Conservation (phyloP, 768 basidiomycete genomes). For the Amanita jacksonii region DNA sequence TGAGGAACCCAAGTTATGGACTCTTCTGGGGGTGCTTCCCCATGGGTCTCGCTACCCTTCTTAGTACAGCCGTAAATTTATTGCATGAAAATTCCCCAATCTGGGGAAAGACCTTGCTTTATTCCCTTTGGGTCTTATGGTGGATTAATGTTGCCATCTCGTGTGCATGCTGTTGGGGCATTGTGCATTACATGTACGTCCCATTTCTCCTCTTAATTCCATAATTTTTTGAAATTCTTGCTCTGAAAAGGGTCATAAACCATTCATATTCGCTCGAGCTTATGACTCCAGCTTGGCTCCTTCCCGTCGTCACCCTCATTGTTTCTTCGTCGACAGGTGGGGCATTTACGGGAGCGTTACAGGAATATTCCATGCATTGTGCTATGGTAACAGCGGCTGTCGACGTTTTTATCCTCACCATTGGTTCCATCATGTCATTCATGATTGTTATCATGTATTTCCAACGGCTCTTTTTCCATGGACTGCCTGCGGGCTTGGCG, state of each 20-base stretch:
- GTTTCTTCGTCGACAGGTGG: conserved; percentile 65
- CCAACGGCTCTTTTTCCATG: conserved; percentile 46
- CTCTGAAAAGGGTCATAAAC: conserved; percentile 37
- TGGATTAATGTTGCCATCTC: conserved; percentile 52
- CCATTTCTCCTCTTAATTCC: background rate
- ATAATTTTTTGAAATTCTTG: background rate
- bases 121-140: conserved; percentile 50
- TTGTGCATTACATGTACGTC: conserved; percentile 59
- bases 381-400: conserved; percentile 47
- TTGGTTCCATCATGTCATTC: conserved; percentile 49
- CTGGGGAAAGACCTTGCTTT: conserved; percentile 40
- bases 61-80: conserved; percentile 32
- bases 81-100: conserved; percentile 33
- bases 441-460: conserved; percentile 64
- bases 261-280: conserved; percentile 45
- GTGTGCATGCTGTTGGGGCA: conserved; percentile 45
- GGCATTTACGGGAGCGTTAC: conserved; percentile 41
- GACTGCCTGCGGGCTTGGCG: conserved; percentile 35
- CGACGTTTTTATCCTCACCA: conserved; percentile 44
- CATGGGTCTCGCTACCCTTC: conserved; percentile 46
- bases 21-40: conserved; percentile 34
- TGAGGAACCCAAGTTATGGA: conserved; percentile 40
- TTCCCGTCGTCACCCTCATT: conserved; percentile 66
- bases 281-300: conserved; percentile 61
- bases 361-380: conserved; percentile 30